Conservation (phyloP, 371 early-diverging fungal species). For the Mortierella sp. region DNA sequence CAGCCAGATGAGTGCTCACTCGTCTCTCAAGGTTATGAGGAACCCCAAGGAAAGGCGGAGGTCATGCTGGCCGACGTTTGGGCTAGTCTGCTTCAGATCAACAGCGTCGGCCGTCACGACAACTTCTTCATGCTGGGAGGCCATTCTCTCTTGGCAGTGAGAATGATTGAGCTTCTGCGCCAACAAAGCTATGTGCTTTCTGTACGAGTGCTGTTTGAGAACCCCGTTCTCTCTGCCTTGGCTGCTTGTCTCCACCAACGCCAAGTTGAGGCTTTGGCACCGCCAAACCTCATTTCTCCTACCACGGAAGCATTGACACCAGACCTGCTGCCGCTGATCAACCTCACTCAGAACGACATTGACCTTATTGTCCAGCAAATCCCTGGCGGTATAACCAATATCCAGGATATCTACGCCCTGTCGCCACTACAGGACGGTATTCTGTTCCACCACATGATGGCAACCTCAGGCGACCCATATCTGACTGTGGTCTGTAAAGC, state of each 20-base stretch:
- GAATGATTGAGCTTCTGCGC: conserved; percentile 2
- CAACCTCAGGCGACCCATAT: conserved; percentile 17
- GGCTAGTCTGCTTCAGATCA: conserved; percentile 8
- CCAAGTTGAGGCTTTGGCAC: not conserved
- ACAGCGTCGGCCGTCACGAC: conserved; percentile 16
- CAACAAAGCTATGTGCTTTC: conserved; percentile 3
- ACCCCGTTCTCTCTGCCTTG: conserved; percentile 6
- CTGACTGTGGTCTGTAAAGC: not conserved
- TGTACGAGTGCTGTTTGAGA: conserved; percentile 15
- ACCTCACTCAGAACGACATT: conserved; percentile 22
- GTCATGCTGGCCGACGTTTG: conserved; percentile 1
- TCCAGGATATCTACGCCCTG: conserved; percentile 29
- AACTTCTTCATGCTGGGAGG: conserved; percentile 27
- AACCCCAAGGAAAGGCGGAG: conserved; percentile 11
- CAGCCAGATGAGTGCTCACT: not conserved
- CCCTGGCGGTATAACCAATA: conserved; percentile 24
- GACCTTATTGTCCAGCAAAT: conserved; percentile 8
- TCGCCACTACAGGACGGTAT: conserved; percentile 34
- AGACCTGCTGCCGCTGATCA: conserved; percentile 24
- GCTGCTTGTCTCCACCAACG: not conserved
- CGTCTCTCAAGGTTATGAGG: conserved; percentile 2
- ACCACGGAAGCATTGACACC: conserved; percentile 1
- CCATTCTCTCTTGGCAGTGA: conserved; percentile 18
- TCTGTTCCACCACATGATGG: conserved; percentile 20
- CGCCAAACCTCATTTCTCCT: conserved; percentile 8